Base-by-base conservation (phyloP, 176 grass and related monocot species). In the Juncus effusus region DNA sequence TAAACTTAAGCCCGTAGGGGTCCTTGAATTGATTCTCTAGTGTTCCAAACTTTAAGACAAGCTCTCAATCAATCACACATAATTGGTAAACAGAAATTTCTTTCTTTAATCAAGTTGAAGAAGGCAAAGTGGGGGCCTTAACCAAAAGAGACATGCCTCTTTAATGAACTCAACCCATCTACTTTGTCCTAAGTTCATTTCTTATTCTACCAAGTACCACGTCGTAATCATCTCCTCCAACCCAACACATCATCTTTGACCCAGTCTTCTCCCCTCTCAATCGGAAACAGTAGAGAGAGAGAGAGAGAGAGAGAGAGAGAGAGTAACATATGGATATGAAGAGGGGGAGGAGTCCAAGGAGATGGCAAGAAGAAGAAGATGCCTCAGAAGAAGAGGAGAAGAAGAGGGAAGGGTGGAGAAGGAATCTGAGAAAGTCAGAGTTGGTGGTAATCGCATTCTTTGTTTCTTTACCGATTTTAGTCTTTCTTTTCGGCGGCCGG, bases 401-500 rank as follows among this genome's bases (percentile, higher is more conserved):
- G 69, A 81, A 55, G 74, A 47, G 64, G 28, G 63, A 41, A 36
- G 77, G 51, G 74, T 91, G 84, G 88, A 72, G 83, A 62, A 59
- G 83, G 42, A 79, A 62, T 37, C 63, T 87, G 54, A 74, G 75
- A 58, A 54, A 28, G 28, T 82, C 80, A 59, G 67, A 84, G 36
- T 57, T 92, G 78, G 84, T 84, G 62, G 56, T 87, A 42, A 42
- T 92, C 54, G 84, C 74, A 12, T 87, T 92, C 67, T 76, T 92
- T 70, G 5, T 87, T 62, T 84, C 88, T 7, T 40, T 92, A 57
- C 60, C 81, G 3, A 38, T 83, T 69, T 76, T 92, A 28, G 63
- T 76, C 3, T 62, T 84, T 82, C 65, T 74, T 42, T 69, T 87
- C 56, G 81, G 78, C 45, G 74, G 84, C 61, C 56, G 80, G 1